A percentile compares a stretch with the other conserved stretches of the same genome.
phyloP scores from a whole-genome alignment of 73 alveolate genomes.

The Paramecium octaurelia region DNA sequence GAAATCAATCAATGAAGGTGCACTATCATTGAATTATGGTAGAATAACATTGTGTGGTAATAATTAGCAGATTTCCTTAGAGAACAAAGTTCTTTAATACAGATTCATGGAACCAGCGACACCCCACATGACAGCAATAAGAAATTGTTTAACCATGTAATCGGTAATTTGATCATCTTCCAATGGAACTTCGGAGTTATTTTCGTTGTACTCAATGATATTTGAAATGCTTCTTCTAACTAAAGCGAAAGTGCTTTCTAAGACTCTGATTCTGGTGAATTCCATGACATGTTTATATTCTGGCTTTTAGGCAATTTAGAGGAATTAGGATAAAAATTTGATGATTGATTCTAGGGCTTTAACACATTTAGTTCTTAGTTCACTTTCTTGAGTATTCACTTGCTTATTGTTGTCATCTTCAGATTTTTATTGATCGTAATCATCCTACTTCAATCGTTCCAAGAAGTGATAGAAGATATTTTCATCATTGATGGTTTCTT shows the following conservation, averaged over 20 bases:
- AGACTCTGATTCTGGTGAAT: slow-evolving; percentile 93
- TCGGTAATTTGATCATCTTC: slow-evolving; percentile 74
- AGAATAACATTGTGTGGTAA: slow-evolving; percentile 42
- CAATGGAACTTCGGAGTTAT: slow-evolving; percentile 93
- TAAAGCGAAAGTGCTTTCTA: slow-evolving; percentile 95
- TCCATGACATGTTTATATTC: slow-evolving; percentile 96
- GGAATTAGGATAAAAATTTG: slow-evolving; percentile 28
- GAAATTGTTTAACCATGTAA: slow-evolving; percentile 84
- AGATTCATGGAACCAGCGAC: slow-evolving; percentile 95
- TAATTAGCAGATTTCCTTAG: slow-evolving; percentile 71
- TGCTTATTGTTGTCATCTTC: slow-evolving; percentile 65
- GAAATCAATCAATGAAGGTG: slow-evolving; percentile 84
- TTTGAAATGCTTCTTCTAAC: slow-evolving; percentile 93
- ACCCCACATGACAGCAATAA: slow-evolving; percentile 92
- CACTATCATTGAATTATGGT: slow-evolving; percentile 24
- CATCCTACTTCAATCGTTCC: slow-evolving; percentile 84
- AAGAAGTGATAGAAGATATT: slow-evolving; percentile 91
- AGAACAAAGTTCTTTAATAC: slow-evolving; percentile 79
- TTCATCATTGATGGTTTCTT: slow-evolving; percentile 86
- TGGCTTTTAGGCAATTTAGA: slow-evolving; percentile 70
- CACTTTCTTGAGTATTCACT: slow-evolving; percentile 42
- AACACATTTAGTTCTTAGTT: slow-evolving; percentile 80
- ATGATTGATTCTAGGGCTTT: slow-evolving; percentile 77
- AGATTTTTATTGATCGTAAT: slow-evolving; percentile 74
- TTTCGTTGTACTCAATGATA: slow-evolving; percentile 93